A percentile compares a stretch with the other conserved stretches of the same genome.
phyloP scores from a whole-genome alignment of 306 rosid genomes.

The Sicyos baderoa region DNA sequence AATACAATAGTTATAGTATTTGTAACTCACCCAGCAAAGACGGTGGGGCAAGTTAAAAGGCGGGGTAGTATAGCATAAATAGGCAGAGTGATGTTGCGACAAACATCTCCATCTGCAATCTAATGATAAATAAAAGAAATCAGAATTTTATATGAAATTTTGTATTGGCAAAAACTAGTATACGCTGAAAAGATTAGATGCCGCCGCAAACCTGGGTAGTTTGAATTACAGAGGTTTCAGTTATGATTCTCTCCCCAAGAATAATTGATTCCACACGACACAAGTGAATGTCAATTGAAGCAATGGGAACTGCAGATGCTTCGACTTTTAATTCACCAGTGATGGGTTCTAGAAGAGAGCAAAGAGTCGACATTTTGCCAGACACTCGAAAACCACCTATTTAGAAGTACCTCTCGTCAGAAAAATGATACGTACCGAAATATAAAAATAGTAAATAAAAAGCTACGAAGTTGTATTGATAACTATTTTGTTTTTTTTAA shows the following conservation, averaged over 20 bases:
- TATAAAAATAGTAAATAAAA: not conserved
- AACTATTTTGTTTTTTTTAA: no score
- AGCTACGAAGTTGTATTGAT: no score
- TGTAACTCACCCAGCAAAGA: slow-evolving; percentile 69
- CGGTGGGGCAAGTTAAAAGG: slow-evolving; percentile 81
- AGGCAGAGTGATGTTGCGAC: slow-evolving; percentile 56
- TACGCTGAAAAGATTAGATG: slow-evolving; percentile 8
- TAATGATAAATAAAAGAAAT: slow-evolving; percentile 23
- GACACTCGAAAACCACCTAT: slow-evolving; percentile 84
- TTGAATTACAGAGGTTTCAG: slow-evolving; percentile 75
- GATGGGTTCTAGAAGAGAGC: slow-evolving; percentile 62
- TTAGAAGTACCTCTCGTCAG: slow-evolving; percentile 26
- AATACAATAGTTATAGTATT: not conserved
- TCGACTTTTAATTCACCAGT: slow-evolving; percentile 77
- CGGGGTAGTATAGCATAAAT: slow-evolving; percentile 76
- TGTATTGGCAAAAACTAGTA: slow-evolving; percentile 9
- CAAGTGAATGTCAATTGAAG: slow-evolving; percentile 69
- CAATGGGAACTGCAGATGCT: slow-evolving; percentile 76
- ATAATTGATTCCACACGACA: slow-evolving; percentile 83
- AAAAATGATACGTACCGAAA: slow-evolving; percentile 12
- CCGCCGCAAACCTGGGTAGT: slow-evolving; percentile 60
- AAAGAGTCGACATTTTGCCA: slow-evolving; percentile 73
- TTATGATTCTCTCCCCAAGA: slow-evolving; percentile 65
- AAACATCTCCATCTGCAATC: slow-evolving; percentile 89
- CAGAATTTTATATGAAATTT: slow-evolving; percentile 12